Evolutionary conservation across 305 asterid species (phyloP), one percentile per base, ranked within the genome.

Genomic region (Ilex paraguariensis): DNA sequence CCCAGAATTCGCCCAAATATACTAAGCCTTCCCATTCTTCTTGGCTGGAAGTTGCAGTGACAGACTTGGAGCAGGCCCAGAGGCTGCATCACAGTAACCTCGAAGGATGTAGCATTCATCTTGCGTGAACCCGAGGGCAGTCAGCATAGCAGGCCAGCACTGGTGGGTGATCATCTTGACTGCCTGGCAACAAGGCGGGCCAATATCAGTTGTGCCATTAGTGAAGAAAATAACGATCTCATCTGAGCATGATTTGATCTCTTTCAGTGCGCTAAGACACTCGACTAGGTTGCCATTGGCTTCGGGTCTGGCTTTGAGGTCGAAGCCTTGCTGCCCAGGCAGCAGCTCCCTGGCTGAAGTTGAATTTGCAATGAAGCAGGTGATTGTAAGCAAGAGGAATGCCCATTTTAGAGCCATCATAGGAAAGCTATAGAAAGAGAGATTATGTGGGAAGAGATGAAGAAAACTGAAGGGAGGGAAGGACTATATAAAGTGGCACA

Each of bases 61-160:
- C 13, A 57, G 79, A 77, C 75, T 60, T 13, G 62, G 30, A 42
- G 54, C 46, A 2, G 79, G 79, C 56, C 40, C 42, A 36, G 57
- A 57, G 0, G 56, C 6, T 7, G 82, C 81, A 50, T 86, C 89
- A 49, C 95, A 86, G 10, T 82, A 86, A 6, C 95, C 95, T 64
- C 91, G 70, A 55, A 81, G 61, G 13, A 76, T 14, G 60, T 76
- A 13, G 42, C 81, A 54, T 63, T 81, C 77, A 31, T 78, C 85
- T 8, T 57, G 61, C 7, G 79, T 68, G 54, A 77, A 70, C 0
- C 95, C 95, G 9, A 86, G 70, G 36, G 78, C 48, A 44, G 71
- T 68, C 51, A 86, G 69, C 65, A 86, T 52, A 14, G 71, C 61
- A n/a, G 95, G 82, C 95, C 86, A 79, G 64, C 95, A 86, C 15